Conservation (phyloP, 2,329 filamentous ascomycete genomes). For the Talaromyces atroroseus region DNA sequence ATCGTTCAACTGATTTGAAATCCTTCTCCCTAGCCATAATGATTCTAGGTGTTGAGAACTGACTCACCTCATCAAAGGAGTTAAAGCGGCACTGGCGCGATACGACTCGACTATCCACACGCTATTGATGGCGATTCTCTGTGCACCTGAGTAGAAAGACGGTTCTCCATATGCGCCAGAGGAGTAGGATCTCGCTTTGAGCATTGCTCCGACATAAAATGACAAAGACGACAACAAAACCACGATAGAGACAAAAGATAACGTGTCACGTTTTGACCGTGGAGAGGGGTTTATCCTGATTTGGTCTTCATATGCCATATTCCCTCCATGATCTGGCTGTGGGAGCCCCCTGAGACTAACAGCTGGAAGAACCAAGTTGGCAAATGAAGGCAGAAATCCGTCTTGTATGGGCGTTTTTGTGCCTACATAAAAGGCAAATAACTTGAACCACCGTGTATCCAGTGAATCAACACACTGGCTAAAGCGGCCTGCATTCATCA, state of each 20-base stretch:
- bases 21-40: no score
- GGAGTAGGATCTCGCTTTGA: no score
- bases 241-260: background rate
- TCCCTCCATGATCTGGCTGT: background rate
- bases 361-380: background rate
- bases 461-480: background rate
- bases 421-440: background rate
- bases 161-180: no score
- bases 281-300: background rate
- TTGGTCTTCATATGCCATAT: constrained; percentile 1
- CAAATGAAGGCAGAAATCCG: background rate
- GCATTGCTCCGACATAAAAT: no score
- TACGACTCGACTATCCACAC: background rate
- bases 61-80: no score
- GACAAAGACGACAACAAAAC: background rate
- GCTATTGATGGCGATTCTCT: background rate
- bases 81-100: background rate
- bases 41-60: no score
- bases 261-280: background rate
- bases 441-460: background rate
- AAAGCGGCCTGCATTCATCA: background rate
- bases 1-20: no score
- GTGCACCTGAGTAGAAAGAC: background rate
- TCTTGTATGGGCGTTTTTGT: background rate
- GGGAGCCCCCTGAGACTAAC: background rate